Percentiles rank a stretch among this genome's conserved stretches.
Conservation (phyloP, 2,329 filamentous ascomycete species). For the Huntiella moniliformis region DNA sequence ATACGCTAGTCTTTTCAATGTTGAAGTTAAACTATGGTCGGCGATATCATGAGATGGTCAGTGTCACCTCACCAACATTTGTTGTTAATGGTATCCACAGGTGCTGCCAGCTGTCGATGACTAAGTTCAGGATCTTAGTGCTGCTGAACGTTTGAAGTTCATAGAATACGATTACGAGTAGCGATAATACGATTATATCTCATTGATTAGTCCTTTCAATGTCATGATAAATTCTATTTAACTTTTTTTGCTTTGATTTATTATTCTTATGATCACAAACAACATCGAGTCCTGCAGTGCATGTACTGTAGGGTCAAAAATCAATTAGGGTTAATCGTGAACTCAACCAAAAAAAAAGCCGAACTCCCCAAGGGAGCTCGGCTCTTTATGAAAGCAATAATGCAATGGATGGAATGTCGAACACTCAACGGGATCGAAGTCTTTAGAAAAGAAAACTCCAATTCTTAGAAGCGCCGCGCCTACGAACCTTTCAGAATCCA, state of each 20-base stretch:
- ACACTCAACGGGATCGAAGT: slow-evolving; percentile 44
- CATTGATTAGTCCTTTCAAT: too few relatives aligned
- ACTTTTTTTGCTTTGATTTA: too few relatives aligned
- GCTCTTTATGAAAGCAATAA: slow-evolving; percentile 2
- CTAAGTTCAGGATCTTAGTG: too few relatives aligned
- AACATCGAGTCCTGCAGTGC: too few relatives aligned
- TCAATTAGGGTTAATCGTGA: not conserved
- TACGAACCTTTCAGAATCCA: slow-evolving; percentile 5
- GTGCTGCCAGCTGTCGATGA: not conserved
- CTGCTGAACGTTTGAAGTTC: too few relatives aligned
- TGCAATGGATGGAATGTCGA: slow-evolving; percentile 26
- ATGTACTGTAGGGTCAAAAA: not conserved
- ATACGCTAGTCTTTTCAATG: not conserved
- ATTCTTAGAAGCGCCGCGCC: slow-evolving; percentile 43
- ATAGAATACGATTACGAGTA: too few relatives aligned
- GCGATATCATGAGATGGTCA: slow-evolving; percentile 1
- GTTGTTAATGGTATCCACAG: not conserved
- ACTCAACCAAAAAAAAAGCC: not conserved
- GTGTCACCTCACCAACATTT: not conserved
- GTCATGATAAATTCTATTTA: too few relatives aligned
- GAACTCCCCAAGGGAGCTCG: not conserved
- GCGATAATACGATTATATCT: too few relatives aligned
- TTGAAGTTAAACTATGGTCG: not conserved
- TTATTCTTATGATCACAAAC: too few relatives aligned
- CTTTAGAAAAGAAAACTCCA: slow-evolving; percentile 29